Evolutionary conservation across 768 basidiomycete species (phyloP), one percentile per base, ranked within the genome.

Genomic region (Pholiota microspora): DNA sequence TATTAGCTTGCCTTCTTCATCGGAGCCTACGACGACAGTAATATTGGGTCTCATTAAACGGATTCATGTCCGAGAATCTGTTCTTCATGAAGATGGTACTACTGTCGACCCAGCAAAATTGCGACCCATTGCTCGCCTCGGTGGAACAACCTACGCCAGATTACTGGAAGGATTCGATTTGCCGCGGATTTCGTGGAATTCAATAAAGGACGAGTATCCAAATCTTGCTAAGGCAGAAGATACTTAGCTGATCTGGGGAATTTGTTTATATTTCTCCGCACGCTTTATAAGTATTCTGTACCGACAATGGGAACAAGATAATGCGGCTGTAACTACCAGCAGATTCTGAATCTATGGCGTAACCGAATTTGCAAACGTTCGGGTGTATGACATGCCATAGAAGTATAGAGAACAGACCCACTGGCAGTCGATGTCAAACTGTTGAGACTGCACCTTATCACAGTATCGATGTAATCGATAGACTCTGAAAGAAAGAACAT

Each of bases 11-110:
- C 70, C 74, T 7, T 62, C 70, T 58, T 67, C 67, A 46, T 67
- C 65, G 49, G 67, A 65, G 29, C 63, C 72, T 53, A 74, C 76
- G 34, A 73, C 73, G 0, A 79, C 77, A 29, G 64, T 85, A 8
- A 64, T 83, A 29, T 58, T 86, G 36, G 83, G 85, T 21, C 71
- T 77, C 32, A 77, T 86, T 59, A 83, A 80, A 65, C 69, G 70
- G 45, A 67, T 80, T 4, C 83, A 84, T 67, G 73, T 81, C 49
- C 73, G 78, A 45, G 71, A 78, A 56, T 73, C 77, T 16, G 75
- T 82, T 27, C 66, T 85, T 54, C 66, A 60, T 46, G 67, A 69
- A 13, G 74, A 76, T 52, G 73, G 76, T 12, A 62, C 65, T 24
- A 64, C 62, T 31, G 66, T 84, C 38, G 79, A 85, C 65, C 72